phyloP scores from a whole-genome alignment of 257 asterid species.

The Solanum chilense region DNA sequence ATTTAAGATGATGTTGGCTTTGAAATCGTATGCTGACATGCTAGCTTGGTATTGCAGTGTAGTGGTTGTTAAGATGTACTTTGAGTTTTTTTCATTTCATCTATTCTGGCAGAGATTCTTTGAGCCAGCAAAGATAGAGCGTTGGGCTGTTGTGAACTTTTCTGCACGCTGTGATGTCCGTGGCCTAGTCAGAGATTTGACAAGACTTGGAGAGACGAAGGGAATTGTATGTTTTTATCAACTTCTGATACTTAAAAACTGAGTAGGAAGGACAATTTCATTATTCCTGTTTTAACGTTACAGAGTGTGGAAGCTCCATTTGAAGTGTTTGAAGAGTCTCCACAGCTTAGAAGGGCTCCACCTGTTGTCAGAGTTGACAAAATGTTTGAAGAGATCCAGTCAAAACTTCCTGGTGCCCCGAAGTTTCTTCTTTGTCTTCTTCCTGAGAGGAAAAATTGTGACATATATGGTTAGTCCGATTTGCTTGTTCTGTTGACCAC shows the following conservation, averaged over 20 bases:
- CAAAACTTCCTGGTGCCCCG: constrained; percentile 69
- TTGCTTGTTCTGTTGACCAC: background rate
- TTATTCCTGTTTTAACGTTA: background rate
- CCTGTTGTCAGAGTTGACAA: constrained; percentile 71
- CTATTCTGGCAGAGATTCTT: constrained; percentile 39
- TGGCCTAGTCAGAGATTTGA: constrained; percentile 47
- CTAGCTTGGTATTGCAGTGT: background rate
- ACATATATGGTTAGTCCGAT: constrained; percentile 54
- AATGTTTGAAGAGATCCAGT: constrained; percentile 54
- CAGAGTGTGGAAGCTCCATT: constrained; percentile 66
- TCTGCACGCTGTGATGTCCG: constrained; percentile 75
- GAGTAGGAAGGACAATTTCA: background rate
- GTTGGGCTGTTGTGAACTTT: constrained; percentile 86
- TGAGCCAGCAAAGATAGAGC: constrained; percentile 54
- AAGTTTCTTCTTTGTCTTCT: constrained; percentile 72
- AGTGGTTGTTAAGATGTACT: background rate
- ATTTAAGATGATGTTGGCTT: background rate
- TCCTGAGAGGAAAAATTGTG: constrained; percentile 77
- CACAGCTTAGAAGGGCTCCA: constrained; percentile 52
- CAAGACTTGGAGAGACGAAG: constrained; percentile 54
- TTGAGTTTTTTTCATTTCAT: background rate
- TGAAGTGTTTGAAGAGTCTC: constrained; percentile 53
- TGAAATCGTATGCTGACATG: background rate
- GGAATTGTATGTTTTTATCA: constrained; percentile 57
- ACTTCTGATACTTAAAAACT: constrained; percentile 10